Evolutionary conservation across 495 filamentous ascomycete species (phyloP), one percentile per base, ranked within the genome.

Genomic region (Aspergillus sparsus): DNA sequence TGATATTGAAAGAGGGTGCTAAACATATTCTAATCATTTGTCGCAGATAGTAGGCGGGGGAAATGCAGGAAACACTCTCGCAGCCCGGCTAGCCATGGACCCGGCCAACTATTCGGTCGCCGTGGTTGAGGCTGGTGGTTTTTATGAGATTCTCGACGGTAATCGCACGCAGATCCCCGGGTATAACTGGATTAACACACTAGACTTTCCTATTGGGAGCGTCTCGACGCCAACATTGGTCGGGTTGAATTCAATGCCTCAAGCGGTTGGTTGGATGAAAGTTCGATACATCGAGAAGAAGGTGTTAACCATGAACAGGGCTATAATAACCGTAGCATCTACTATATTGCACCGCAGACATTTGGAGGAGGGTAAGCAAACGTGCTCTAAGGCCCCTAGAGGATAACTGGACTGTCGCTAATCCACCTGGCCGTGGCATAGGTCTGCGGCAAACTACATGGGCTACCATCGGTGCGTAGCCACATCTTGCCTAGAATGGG

Each of bases 121-220:
- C 18, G 77, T 85, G 7, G 66, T 86, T 36, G 83, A 86, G 67
- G 82, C 83, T 9, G 82, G 83, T 13, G 74, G 75, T 0, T 79
- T 81, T 62, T 85, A 83, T 54, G 76, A 85, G 60, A 57, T 73
- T 12, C 75, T 78, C 54, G 79, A 76, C 62, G 74, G 79, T 7
- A 82, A 83, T 60, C 51, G 60, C 57, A 21, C 77, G 64, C 49
- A 80, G 2, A 69, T 57, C 12, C 79, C 76, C 2, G 79, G 80
- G 53, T 85, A 85, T 60, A n/a, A n/a, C n/a, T n/a, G n/a, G n/a
- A n/a, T n/a, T n/a, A n/a, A n/a, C n/a, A n/a, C n/a, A n/a, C n/a
- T 70, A 83, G n/a, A 80, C 82, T 9, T 65, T 80, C 52, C 66
- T 85, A 49, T 76, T 84, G 49, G 83, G 85, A 61, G 60, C 5